Percentiles rank a stretch among this genome's conserved stretches.
These are phyloP conservation scores for Aspergillus transmontanensis DNA, from an alignment of 2,329 filamentous ascomycete genomes.

Conservation along the genomic window DNA sequence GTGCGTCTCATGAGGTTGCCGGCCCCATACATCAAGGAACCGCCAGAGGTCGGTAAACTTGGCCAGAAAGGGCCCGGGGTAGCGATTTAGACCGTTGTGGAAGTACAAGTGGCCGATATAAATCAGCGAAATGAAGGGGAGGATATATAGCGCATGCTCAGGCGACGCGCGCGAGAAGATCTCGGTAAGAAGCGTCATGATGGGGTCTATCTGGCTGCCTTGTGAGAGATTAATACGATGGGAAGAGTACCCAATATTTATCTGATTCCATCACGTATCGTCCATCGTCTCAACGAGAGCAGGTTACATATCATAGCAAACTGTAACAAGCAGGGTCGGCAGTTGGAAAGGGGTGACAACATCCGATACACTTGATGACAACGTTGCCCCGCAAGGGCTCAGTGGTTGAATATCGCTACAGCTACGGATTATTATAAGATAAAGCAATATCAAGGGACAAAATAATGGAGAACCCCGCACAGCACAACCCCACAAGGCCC, in stretches of 20 bases:
- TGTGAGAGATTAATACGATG: background rate
- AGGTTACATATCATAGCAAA: background rate
- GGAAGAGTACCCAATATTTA: background rate
- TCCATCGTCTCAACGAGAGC: background rate
- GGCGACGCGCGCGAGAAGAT: background rate
- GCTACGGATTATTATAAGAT: background rate
- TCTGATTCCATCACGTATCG: background rate
- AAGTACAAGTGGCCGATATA: slow-evolving; percentile 34
- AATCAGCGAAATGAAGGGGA: background rate
- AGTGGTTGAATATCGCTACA: background rate
- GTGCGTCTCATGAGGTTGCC: slow-evolving; percentile 68
- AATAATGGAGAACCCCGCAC: background rate
- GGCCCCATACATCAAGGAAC: slow-evolving; percentile 67
- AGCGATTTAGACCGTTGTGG: background rate
- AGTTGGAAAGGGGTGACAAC: background rate
- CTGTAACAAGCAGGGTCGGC: background rate
- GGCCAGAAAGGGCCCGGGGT: slow-evolving; percentile 72
- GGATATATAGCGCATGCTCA: background rate
- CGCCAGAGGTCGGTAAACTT: slow-evolving; percentile 74
- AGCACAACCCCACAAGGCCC: background rate
- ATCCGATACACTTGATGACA: background rate
- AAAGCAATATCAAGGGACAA: background rate
- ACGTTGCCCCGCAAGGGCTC: background rate
- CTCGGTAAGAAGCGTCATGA: background rate
- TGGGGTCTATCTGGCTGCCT: background rate